Base-by-base conservation (phyloP, 2,329 filamentous ascomycete species). In the Lasiodiplodia sp. region DNA sequence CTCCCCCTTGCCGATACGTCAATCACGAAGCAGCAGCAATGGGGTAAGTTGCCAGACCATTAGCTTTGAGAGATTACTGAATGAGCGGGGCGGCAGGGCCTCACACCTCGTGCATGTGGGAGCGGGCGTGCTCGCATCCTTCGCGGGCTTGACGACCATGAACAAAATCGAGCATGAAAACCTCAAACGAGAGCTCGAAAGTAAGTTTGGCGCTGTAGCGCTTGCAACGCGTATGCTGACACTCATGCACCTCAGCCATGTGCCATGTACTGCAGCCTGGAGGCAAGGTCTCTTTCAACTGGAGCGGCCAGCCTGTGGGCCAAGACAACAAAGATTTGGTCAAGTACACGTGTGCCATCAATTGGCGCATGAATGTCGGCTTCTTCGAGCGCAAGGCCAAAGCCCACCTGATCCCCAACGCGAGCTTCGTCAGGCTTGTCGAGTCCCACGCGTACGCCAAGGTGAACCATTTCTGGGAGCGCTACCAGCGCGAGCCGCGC, bases 401-500 rank as follows among this genome's bases (percentile, higher is more conserved):
- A 21, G n/a, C 55, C 23, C n/a, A 23, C 11, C 34, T 18, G 8
- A 11, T 21, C 23, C 55, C 18, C 8, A 57, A n/a, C 8, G 31
- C 16, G 55, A 40, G 11, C 18, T 23, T 52, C 47, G 3, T 52
- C 28, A 34, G n/a, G 11, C 18, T 64, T 2, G 37, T 23, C 28
- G 21, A 38, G 21, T 18, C 60, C 5, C 28, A 52, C 31, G 21
- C 16, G 28, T 38, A 16, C 18, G 47, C 10, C 18, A 6, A 12
- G 18, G 31, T 64, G 31, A n/a, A 25, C 28, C 60, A 38, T 31
- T 34, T 25, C 7, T 64, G 60, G 60, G 60, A 64, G 60, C 60
- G 23, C 11, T 64, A 25, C 47, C 60, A 52, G 44, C 60, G 60
- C 47, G 47, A 52, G 60, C 60, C 60, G 21, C 60, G 60, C 18